A percentile compares a stretch with the other conserved stretches of the same genome.
These are phyloP conservation scores for Xylaria arbuscula DNA, from an alignment of 2,329 filamentous ascomycete genomes.

Conservation along the genomic window DNA sequence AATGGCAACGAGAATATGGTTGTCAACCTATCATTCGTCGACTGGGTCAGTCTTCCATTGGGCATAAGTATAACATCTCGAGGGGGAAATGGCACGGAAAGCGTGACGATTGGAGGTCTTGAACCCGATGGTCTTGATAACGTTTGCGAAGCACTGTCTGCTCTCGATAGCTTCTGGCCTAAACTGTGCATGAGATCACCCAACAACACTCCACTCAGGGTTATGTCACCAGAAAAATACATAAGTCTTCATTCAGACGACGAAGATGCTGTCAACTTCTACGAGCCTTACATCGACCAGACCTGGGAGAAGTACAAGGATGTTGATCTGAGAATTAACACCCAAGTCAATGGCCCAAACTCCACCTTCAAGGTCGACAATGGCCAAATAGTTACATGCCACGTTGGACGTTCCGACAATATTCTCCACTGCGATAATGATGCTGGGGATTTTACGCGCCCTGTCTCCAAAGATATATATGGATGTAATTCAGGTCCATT, in stretches of 20 bases:
- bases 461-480: conserved; percentile 58
- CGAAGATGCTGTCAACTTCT: conserved; percentile 51
- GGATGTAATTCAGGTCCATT: conserved; percentile 61
- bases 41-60: conserved; percentile 61
- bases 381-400: conserved; percentile 51
- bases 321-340: conserved; percentile 54
- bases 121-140: conserved; percentile 48
- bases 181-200: conserved; percentile 52
- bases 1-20: conserved; percentile 50
- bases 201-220: conserved; percentile 53
- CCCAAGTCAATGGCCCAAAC: conserved; percentile 48
- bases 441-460: conserved; percentile 54
- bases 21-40: conserved; percentile 61
- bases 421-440: conserved; percentile 54
- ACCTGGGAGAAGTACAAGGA: conserved; percentile 56
- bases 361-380: conserved; percentile 17
- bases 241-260: conserved; percentile 34
- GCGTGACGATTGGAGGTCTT: conserved; percentile 53
- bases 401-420: conserved; percentile 46
- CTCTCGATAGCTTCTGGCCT: conserved; percentile 54
- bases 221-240: conserved; percentile 57
- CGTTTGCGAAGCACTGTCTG: conserved; percentile 54
- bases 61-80: conserved; percentile 57
- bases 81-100: conserved; percentile 44
- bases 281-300: conserved; percentile 55